Base-by-base conservation (phyloP, 2,329 filamentous ascomycete species). In the Xylaria sp. region DNA sequence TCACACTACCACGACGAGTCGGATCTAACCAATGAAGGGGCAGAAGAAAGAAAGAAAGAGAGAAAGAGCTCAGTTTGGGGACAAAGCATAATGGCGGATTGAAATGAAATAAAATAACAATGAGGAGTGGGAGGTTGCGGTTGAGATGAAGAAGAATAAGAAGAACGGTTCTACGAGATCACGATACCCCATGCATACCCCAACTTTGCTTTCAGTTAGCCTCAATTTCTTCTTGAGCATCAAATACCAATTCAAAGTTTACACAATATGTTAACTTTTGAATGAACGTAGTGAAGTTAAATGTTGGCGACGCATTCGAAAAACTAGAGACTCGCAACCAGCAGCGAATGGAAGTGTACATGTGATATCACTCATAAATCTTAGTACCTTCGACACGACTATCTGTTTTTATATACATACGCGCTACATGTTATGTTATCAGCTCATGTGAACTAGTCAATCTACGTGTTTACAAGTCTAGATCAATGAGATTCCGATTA, bases 401-500 rank as follows among this genome's bases (percentile, higher is more conserved):
- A n/a, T n/a, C n/a, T n/a, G n/a, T n/a, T n/a, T n/a, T n/a, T n/a
- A n/a, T n/a, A n/a, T n/a, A n/a, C n/a, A n/a, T n/a, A n/a, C n/a
- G n/a, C n/a, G n/a, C n/a, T n/a, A n/a, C n/a, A n/a, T n/a, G n/a
- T n/a, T n/a, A n/a, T n/a, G n/a, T n/a, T n/a, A n/a, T n/a, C n/a
- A n/a, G n/a, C 28, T 31, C 28, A 11, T 17, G 33, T 12, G 17
- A 38, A 4, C 1, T 35, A 47, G 4, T 25, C 3, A 14, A 25
- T 14, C 28, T 33, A 33, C 15, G 40, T n/a, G 45, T 21, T 65
- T 31, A 65, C 45, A 65, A 28, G 15, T 80, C 80, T 51, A 86
- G 79, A 61, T 86, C 84, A 72, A 87, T 80, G 19, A 87, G 75
- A 70, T 87, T 86, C 52, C 83, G 78, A 21, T 89, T 90, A 71